phyloP scores from a whole-genome alignment of 345 rosid species.

The Eutrema japonicum region DNA sequence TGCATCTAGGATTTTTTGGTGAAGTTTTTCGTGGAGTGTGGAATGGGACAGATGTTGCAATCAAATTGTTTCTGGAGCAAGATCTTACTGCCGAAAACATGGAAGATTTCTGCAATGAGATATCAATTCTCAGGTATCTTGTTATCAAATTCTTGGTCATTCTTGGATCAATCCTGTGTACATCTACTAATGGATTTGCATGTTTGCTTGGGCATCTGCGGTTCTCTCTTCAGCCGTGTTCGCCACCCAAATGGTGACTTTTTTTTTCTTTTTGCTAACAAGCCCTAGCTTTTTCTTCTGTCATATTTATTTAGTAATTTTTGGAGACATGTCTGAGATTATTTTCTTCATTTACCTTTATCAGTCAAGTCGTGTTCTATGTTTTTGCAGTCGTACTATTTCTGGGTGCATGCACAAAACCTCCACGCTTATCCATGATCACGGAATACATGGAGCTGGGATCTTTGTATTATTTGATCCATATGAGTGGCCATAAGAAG shows the following conservation, averaged over 20 bases:
- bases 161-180: conserved; percentile 33
- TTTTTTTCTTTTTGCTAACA: neutral
- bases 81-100: conserved; percentile 97
- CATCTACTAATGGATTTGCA: conserved; percentile 46
- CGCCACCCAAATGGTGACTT: conserved; percentile 95
- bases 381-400: conserved; percentile 83
- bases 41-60: conserved; percentile 99
- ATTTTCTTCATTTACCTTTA: conserved; percentile 16
- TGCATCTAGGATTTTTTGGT: conserved; percentile 81
- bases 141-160: conserved; percentile 30
- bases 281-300: neutral
- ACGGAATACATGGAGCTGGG: conserved; percentile 99
- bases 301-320: conserved; percentile 14
- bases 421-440: conserved; percentile 93
- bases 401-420: conserved; percentile 97
- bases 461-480: conserved; percentile 85
- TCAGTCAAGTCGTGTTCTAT: conserved; percentile 10
- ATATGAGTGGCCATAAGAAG: conserved; percentile 93
- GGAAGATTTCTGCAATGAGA: conserved; percentile 99
- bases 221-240: conserved; percentile 73
- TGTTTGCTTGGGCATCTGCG: conserved; percentile 42
- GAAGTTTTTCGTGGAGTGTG: conserved; percentile 97
- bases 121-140: conserved; percentile 87
- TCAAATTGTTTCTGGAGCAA: conserved; percentile 95
- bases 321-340: conserved; percentile 27